Base-by-base conservation (phyloP, 805 yeast species). In the Teunomyces pallodes region DNA sequence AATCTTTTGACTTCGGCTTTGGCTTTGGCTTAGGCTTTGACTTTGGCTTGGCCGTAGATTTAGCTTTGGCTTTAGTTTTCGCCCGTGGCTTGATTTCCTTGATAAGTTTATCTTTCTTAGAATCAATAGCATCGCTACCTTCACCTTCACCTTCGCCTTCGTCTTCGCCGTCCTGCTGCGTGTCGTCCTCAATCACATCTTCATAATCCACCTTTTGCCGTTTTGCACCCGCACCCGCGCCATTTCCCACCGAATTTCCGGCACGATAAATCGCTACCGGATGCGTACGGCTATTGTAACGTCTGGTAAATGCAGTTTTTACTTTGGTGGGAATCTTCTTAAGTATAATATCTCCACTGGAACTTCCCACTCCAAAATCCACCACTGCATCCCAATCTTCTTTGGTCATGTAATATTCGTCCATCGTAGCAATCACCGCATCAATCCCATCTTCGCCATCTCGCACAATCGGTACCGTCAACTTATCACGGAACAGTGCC, bases 361-460 rank as follows among this genome's bases (percentile, higher is more conserved):
- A 35, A 13, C 46, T 43, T 0, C 96, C 96, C 9, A 90, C 84
- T 13, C 89, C 86, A 52, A 91, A 80, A 53, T 91, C 97, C 79
- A 90, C 75, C 9, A 94, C 70, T 17, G 77, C 78, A 60, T 92
- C 98, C 91, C 96, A 92, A 65, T 94, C 98, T 49, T 91, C 96
- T 58, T 82, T 86, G 6, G 96, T 87, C 33, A 94, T 65, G 59
- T 82, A 94, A 65, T 94, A 94, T 31, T 81, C 74, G 66, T 94
- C 99, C 87, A 94, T 77, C 1, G 81, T 58, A n/a, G 74, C 72
- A 43, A 94, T 82, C 2, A 87, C 85, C 2, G 76, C 79, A 0
- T 72, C 72, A 29, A 92, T 79, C 1, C 90, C 95, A 2, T 75
- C 88, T 4, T 76, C 74, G 0, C 86, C 89, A 0, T 74, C 55